Percentiles rank a stretch among this genome's conserved stretches.
phyloP scores from a whole-genome alignment of 805 yeast species.

The Candida chilensis region DNA sequence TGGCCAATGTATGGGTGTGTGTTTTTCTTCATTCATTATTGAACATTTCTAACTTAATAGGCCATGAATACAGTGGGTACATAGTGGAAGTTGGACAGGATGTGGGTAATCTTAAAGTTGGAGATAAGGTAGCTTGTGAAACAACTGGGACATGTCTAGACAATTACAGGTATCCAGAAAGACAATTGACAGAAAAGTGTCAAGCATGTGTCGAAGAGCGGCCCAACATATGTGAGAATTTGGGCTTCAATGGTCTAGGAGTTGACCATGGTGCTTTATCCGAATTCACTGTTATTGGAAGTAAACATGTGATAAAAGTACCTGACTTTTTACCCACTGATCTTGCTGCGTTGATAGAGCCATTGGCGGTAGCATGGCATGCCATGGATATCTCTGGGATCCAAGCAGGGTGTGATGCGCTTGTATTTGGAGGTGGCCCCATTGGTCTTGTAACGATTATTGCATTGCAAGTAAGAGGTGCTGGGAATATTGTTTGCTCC shows the following conservation, averaged over 20 bases:
- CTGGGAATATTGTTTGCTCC: conserved; percentile 36
- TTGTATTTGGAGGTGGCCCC: conserved; percentile 55
- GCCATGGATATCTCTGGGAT: conserved; percentile 37
- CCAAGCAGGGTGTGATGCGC: conserved; percentile 32
- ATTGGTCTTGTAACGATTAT: conserved; percentile 51
- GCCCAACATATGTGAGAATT: conserved; percentile 41
- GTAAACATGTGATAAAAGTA: conserved; percentile 25
- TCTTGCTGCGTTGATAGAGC: conserved; percentile 47
- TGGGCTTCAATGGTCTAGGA: conserved; percentile 49
- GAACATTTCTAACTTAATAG: no score
- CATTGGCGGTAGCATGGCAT: conserved; percentile 53
- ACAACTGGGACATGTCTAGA: conserved; percentile 53
- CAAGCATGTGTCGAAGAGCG: conserved; percentile 38
- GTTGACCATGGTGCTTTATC: conserved; percentile 48
- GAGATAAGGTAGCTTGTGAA: conserved; percentile 56
- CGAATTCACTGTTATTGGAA: conserved; percentile 33
- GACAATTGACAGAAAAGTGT: conserved; percentile 16
- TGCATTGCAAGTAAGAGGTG: conserved; percentile 38
- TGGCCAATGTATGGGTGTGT: no score
- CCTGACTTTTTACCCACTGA: conserved; percentile 30
- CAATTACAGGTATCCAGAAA: conserved; percentile 24
- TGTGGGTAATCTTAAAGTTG: conserved; percentile 33
- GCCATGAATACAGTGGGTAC: conserved; percentile 46
- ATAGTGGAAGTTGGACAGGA: conserved; percentile 33
- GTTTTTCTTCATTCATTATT: no score